Conservation (phyloP, 371 early-diverging fungal genomes). For the Mycotypha africana region DNA sequence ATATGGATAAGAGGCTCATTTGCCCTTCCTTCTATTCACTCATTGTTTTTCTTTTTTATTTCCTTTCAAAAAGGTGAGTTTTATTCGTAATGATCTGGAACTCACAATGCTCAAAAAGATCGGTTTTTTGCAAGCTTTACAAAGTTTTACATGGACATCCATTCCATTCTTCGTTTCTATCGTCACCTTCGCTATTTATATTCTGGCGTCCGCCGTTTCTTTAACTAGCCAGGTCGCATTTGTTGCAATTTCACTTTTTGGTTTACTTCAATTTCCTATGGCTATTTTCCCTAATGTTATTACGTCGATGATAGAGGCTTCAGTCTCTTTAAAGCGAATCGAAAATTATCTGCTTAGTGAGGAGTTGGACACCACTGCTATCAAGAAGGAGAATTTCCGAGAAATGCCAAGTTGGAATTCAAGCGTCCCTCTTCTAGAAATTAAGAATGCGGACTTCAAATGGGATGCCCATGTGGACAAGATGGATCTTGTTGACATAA, state of each 20-base stretch:
- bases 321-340: slow-evolving; percentile 70
- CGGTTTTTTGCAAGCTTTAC: slow-evolving; percentile 43
- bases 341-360: slow-evolving; percentile 60
- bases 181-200: slow-evolving; percentile 69
- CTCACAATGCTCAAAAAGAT: slow-evolving; percentile 63
- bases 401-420: slow-evolving; percentile 18
- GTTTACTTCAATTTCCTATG: slow-evolving; percentile 82
- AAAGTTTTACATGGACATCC: slow-evolving; percentile 53
- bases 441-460: slow-evolving; percentile 6
- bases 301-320: slow-evolving; percentile 63
- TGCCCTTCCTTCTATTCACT: too few relatives aligned
- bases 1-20: too few relatives aligned
- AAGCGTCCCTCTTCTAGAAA: slow-evolving; percentile 14
- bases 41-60: too few relatives aligned
- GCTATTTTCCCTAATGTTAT: slow-evolving; percentile 46
- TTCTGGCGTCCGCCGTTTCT: slow-evolving; percentile 35
- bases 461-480: slow-evolving; percentile 1
- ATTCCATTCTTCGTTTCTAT: slow-evolving; percentile 81
- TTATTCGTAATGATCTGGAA: slow-evolving; percentile 62
- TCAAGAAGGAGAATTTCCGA: slow-evolving; percentile 28
- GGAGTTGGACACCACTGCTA: slow-evolving; percentile 61
- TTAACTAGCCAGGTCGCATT: slow-evolving; percentile 68
- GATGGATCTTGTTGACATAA: slow-evolving; percentile 16
- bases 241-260: slow-evolving; percentile 79
- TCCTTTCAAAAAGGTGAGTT: slow-evolving; percentile 38